Base-by-base conservation (phyloP, 2,329 filamentous ascomycete genomes). In the Pleoardoris graminearum region DNA sequence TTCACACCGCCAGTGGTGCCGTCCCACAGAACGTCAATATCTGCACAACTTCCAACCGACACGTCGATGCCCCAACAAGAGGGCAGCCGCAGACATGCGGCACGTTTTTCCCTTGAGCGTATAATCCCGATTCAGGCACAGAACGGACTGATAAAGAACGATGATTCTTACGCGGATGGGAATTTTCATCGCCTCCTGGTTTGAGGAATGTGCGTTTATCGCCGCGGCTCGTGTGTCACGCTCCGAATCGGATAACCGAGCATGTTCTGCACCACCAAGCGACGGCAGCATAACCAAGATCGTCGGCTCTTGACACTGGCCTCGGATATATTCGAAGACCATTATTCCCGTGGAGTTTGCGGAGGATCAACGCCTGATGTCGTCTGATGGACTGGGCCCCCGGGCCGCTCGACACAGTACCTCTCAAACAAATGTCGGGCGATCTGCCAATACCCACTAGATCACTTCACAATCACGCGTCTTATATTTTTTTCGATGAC, bases 211-310 rank as follows among this genome's bases (percentile, higher is more conserved):
- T 25, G 19, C 21, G 12, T n/a, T 21, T 33, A 33, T 17, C 25
- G 25, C 17, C 38, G 25, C 25, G 38, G 38, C 32, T 25, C 25
- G 41, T 25, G 19, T 17, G n/a, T 33, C n/a, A 30, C 14, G 14
- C 27, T 30, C 41, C 25, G 30, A 30, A 44, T 44, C 41, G 16
- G 16, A 44, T 44, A 44, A 42, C 21, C 38, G 21, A 42, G 38
- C 36, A 22, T 21, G 6, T 39, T 7, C 41, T 32, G 25, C 10
- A 19, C 25, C 14, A 33, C 41, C 32, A 25, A 41, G 37, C 37
- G 37, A 25, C 21, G n/a, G 14, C 37, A 25, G 21, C 37, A 27
- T 2, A 4, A 6, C 11, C 11, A 41, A 12, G 21, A 25, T 21
- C 11, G 25, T 41, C 25, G 21, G 37, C 21, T 10, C 25, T 25